phyloP scores from a whole-genome alignment of 139 green algal species.

The Chlorella ohadii region DNA sequence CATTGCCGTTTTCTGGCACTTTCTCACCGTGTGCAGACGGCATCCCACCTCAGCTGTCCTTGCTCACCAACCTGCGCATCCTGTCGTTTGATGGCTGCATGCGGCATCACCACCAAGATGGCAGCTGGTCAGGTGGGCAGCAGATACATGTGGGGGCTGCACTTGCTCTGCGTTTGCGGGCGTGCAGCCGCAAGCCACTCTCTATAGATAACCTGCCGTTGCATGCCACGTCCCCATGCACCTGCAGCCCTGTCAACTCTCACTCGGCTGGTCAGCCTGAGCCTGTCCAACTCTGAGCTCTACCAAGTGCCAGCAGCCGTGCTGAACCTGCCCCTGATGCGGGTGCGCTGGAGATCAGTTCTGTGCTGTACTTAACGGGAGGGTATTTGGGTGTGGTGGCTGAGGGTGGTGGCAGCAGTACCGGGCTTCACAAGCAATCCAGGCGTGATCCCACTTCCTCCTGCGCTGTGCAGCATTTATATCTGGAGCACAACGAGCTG shows the following conservation, averaged over 20 bases:
- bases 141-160: no score
- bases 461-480: slow-evolving; percentile 10
- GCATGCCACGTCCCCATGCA: no score
- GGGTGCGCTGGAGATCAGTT: neutral
- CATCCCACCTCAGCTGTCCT: slow-evolving; percentile 1
- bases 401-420: no score
- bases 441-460: no score
- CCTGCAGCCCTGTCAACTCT: slow-evolving; percentile 1
- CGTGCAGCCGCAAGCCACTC: no score
- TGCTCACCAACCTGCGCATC: slow-evolving; percentile 24
- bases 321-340: neutral
- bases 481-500: slow-evolving; percentile 34
- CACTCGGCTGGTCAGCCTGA: neutral
- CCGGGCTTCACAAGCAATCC: no score
- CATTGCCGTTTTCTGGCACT: no score
- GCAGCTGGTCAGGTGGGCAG: no score
- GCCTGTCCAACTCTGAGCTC: neutral
- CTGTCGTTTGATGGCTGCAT: slow-evolving; percentile 32
- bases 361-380: no score
- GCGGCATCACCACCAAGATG: neutral
- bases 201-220: no score
- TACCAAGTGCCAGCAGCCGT: neutral
- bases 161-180: no score
- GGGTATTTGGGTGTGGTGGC: no score
- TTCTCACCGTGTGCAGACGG: neutral